These are phyloP conservation scores for Oropetium thomaeum DNA, from an alignment of 176 grass and related monocot species.

Conservation along the genomic window DNA sequence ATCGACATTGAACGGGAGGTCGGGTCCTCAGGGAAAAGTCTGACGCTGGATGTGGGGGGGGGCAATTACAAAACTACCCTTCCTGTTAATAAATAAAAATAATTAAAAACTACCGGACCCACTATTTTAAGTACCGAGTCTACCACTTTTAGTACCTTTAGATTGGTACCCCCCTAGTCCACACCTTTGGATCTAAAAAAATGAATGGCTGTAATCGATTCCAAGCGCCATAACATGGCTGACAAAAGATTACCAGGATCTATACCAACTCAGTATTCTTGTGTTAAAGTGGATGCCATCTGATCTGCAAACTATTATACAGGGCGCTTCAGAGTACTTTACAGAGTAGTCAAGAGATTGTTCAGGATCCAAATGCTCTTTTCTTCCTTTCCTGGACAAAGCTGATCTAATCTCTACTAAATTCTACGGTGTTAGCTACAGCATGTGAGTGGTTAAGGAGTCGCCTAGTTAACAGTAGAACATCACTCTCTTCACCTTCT, in stretches of 20 bases:
- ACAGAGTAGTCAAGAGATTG: slow-evolving; percentile 40
- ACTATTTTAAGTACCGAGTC: too few relatives aligned
- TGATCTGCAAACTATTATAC: slow-evolving; percentile 46
- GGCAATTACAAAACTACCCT: too few relatives aligned
- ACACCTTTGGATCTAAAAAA: too few relatives aligned
- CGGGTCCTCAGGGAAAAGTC: too few relatives aligned
- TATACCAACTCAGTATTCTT: not conserved
- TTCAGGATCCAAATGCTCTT: slow-evolving; percentile 42
- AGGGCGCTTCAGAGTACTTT: slow-evolving; percentile 40
- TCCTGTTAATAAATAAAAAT: too few relatives aligned
- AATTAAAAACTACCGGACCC: too few relatives aligned
- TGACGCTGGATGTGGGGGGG: too few relatives aligned
- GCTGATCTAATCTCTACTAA: slow-evolving; percentile 49
- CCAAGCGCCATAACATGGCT: too few relatives aligned
- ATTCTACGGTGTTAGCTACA: slow-evolving; percentile 63
- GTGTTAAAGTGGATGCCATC: slow-evolving; percentile 23
- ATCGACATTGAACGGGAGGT: too few relatives aligned
- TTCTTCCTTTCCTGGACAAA: slow-evolving; percentile 43
- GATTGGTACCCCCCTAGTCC: too few relatives aligned
- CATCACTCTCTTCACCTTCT: slow-evolving; percentile 99
- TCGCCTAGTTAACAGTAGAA: slow-evolving; percentile 81
- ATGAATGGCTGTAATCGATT: too few relatives aligned
- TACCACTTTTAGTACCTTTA: too few relatives aligned
- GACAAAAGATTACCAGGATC: not conserved
- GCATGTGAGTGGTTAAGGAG: slow-evolving; percentile 42